phyloP scores from a whole-genome alignment of 2,329 filamentous ascomycete species.

The Mycogone perniciosa region DNA sequence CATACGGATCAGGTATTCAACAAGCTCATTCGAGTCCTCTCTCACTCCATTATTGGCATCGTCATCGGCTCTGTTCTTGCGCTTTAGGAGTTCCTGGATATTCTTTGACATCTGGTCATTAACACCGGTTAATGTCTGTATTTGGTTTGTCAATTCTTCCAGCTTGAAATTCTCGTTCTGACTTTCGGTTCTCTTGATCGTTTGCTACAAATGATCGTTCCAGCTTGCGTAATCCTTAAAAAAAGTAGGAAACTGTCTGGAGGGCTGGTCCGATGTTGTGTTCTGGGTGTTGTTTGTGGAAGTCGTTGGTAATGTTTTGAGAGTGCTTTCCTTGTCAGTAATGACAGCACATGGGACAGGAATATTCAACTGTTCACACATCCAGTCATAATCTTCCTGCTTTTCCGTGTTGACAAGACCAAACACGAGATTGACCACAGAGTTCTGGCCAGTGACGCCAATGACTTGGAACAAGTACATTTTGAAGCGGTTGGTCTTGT shows the following conservation, averaged over 20 bases:
- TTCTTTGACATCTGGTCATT: background rate
- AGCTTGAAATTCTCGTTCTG: too few relatives aligned
- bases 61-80: background rate
- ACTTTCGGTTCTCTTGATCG: too few relatives aligned
- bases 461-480: slow-evolving; percentile 10
- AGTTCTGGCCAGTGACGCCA: slow-evolving; percentile 1
- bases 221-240: too few relatives aligned
- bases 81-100: background rate
- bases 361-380: background rate
- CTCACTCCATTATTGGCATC: background rate
- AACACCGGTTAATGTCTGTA: too few relatives aligned
- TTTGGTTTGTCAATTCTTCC: too few relatives aligned
- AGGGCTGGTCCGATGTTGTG: background rate
- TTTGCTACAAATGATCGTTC: too few relatives aligned
- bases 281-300: background rate
- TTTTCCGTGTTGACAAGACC: slow-evolving; percentile 2
- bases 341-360: background rate
- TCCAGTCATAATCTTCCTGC: background rate
- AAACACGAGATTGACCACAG: background rate
- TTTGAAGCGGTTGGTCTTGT: slow-evolving; percentile 10
- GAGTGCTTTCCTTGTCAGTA: background rate
- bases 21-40: too few relatives aligned
- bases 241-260: too few relatives aligned
- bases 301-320: background rate
- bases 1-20: too few relatives aligned